phyloP scores from a whole-genome alignment of 2,329 filamentous ascomycete genomes.

The Rachicladosporium sp. region DNA sequence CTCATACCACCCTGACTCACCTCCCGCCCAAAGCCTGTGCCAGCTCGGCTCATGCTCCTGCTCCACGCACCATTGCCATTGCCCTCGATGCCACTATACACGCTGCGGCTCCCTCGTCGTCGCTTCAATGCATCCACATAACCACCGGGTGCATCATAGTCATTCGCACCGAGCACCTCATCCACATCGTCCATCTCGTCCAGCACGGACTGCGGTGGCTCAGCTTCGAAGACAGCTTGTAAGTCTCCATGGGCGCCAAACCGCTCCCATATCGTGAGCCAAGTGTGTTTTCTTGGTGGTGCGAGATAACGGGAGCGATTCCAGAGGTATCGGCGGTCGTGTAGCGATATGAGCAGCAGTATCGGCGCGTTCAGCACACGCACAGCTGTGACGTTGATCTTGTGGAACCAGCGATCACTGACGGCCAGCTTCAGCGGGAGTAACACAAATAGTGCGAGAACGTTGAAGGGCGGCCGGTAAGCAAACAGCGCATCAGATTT shows the following conservation, averaged over 20 bases:
- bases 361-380: slow-evolving; percentile 64
- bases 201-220: slow-evolving; percentile 47
- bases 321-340: slow-evolving; percentile 62
- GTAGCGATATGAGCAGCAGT: slow-evolving; percentile 55
- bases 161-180: slow-evolving; percentile 32
- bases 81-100: slow-evolving; percentile 3
- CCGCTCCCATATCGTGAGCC: slow-evolving; percentile 49
- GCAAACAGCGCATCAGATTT: slow-evolving; percentile 75
- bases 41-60: too few relatives aligned
- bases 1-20: too few relatives aligned
- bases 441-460: slow-evolving; percentile 60
- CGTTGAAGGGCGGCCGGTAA: slow-evolving; percentile 73
- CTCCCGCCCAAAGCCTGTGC: too few relatives aligned
- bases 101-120: slow-evolving; percentile 16
- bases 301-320: slow-evolving; percentile 23
- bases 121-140: slow-evolving; percentile 16
- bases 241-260: slow-evolving; percentile 62
- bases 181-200: slow-evolving; percentile 38
- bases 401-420: slow-evolving; percentile 78
- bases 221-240: slow-evolving; percentile 58
- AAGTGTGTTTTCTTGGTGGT: slow-evolving; percentile 28
- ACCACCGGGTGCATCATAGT: slow-evolving; percentile 22
- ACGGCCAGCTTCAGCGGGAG: slow-evolving; percentile 68
- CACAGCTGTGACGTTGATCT: slow-evolving; percentile 69
- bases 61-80: too few relatives aligned